phyloP scores from a whole-genome alignment of 495 filamentous ascomycete species.

The Penicillium maclennaniae region DNA sequence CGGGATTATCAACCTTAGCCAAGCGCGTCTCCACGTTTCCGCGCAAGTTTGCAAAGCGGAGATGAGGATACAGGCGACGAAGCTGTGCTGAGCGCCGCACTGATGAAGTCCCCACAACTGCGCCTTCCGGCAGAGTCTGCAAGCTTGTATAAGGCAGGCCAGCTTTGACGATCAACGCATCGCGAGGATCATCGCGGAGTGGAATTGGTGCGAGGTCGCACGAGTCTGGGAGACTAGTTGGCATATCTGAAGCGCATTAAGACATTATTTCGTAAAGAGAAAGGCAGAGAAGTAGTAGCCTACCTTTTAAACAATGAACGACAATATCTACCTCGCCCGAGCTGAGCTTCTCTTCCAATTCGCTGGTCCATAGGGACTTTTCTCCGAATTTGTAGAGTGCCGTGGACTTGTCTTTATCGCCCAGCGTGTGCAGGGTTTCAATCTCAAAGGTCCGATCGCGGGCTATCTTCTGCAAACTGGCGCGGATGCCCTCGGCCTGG shows the following conservation, averaged over 20 bases:
- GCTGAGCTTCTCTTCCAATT: slow-evolving; percentile 69
- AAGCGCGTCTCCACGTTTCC: slow-evolving; percentile 81
- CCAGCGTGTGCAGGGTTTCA: slow-evolving; percentile 57
- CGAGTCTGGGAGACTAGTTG: not conserved
- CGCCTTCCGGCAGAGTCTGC: slow-evolving; percentile 61
- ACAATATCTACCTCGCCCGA: slow-evolving; percentile 67
- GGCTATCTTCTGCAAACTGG: slow-evolving; percentile 48
- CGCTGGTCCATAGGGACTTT: slow-evolving; percentile 86
- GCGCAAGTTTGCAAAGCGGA: slow-evolving; percentile 65
- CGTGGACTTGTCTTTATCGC: slow-evolving; percentile 71
- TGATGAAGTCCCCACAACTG: slow-evolving; percentile 74
- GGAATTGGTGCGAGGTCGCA: slow-evolving; percentile 58
- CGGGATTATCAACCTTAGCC: slow-evolving; percentile 66
- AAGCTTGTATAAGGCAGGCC: slow-evolving; percentile 48
- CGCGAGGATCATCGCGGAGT: slow-evolving; percentile 49
- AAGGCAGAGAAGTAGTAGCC: not conserved
- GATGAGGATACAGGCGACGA: slow-evolving; percentile 55
- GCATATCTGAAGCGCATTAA: not conserved
- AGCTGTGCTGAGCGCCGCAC: slow-evolving; percentile 77
- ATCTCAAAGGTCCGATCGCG: slow-evolving; percentile 58
- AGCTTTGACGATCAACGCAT: slow-evolving; percentile 32
- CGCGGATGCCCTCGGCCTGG: slow-evolving; percentile 62
- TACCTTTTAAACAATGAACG: slow-evolving; percentile 78
- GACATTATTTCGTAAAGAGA: not conserved
- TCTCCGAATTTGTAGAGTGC: slow-evolving; percentile 68